Evolutionary conservation across 2,329 filamentous ascomycete species (phyloP), one percentile per base, ranked within the genome.

Genomic region (Alternaria triticina): DNA sequence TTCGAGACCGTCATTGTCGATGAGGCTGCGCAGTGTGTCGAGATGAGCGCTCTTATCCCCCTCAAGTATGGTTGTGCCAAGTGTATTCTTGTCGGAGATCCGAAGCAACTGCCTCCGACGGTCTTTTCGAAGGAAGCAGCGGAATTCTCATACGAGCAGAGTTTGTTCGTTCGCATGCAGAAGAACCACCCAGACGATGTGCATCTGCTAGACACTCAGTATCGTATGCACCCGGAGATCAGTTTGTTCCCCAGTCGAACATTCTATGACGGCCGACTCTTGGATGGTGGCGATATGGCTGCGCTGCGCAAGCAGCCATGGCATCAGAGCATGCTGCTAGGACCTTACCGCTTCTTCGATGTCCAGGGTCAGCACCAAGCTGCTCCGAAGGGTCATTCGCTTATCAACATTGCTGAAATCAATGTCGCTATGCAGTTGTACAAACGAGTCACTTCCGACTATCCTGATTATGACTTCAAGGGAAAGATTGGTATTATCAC

Each of bases 1-100:
- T 99, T 99, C 70, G 96, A 99, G 81, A 98, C 96, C 0, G 96
- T 99, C 69, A 92, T 99, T 71, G 97, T 99, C 67, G 96, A 99
- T 74, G 96, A 99, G 82, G 96, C 96, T 4, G 96, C 96, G 15
- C 96, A 99, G 85, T 99, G 95, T 79, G 96, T 99, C 65, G 96
- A 99, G 82, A 87, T 99, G 76, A 97, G 94, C 75, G 96, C 96
- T 12, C 86, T 99, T 50, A 99, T 99, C 70, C 96, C 96, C 3
- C 87, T 99, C 60, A 99, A 99, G 80, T 99, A 99, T 75, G 95
- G 96, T 59, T 97, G 94, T 80, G 91, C 92, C 62, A 98, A 97
- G 82, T 98, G 96, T 82, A 93, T 99, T 71, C 88, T 99, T 30
- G 96, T 99, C 28, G 96, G 96, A 82, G 96, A 99, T 83, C 96